Evolutionary conservation across 164 flowering plant species (phyloP).

Genomic region (Tetracentron sinense): DNA sequence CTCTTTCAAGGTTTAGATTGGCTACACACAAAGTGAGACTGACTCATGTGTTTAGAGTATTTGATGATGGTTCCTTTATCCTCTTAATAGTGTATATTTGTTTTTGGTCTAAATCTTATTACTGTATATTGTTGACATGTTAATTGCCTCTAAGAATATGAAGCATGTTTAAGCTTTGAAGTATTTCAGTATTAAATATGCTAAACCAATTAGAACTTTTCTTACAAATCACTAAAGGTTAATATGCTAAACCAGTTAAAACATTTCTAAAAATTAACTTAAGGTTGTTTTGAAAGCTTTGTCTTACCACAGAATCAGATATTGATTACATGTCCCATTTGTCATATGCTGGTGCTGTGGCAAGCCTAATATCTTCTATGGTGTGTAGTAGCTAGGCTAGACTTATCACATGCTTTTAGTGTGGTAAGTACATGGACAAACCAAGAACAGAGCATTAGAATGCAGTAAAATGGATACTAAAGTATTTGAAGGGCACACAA

Average conservation of each 20-base stretch:
- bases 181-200: background rate
- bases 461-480: background rate
- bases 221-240: background rate
- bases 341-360: background rate
- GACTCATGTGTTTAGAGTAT: too few species aligned
- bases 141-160: background rate
- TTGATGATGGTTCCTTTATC: background rate
- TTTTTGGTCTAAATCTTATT: too few species aligned
- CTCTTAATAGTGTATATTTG: too few species aligned
- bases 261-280: too few species aligned
- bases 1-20: background rate
- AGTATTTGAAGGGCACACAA: background rate
- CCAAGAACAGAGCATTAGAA: background rate
- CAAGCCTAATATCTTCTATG: background rate
- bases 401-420: background rate
- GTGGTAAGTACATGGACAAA: background rate
- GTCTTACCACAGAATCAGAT: background rate
- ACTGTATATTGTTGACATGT: background rate
- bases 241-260: too few species aligned
- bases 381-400: background rate
- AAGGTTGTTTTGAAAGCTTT: too few species aligned
- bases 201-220: background rate
- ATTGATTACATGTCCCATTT: background rate
- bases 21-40: background rate
- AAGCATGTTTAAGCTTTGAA: background rate